These are phyloP conservation scores for Didymosphaeria variabile DNA, from an alignment of 2,329 filamentous ascomycete genomes.

Conservation along the genomic window DNA sequence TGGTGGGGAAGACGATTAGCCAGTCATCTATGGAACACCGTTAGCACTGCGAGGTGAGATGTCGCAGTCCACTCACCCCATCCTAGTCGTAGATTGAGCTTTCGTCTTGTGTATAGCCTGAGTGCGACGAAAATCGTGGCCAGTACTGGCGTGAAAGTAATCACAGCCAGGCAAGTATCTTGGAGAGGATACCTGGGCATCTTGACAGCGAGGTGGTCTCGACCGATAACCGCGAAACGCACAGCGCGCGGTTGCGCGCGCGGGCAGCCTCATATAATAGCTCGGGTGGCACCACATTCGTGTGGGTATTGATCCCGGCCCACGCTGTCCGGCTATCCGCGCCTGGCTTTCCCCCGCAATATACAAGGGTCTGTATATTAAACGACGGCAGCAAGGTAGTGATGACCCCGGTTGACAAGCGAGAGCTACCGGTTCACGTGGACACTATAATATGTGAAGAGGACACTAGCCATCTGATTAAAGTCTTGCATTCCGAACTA, in stretches of 20 bases:
- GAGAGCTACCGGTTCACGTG: conserved; percentile 21
- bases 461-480: conserved; percentile 19
- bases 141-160: conserved; percentile 44
- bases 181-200: conserved; percentile 51
- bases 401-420: conserved; percentile 22
- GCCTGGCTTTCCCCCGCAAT: conserved; percentile 24
- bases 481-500: conserved; percentile 20
- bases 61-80: conserved; percentile 40
- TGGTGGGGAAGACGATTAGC: conserved; percentile 46
- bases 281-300: conserved; percentile 20
- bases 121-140: conserved; percentile 46
- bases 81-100: conserved; percentile 46
- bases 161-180: conserved; percentile 49
- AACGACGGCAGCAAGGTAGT: conserved; percentile 24
- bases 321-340: conserved; percentile 21
- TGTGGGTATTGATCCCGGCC: conserved; percentile 22
- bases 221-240: conserved; percentile 39
- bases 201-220: conserved; percentile 35
- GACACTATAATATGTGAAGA: conserved; percentile 21
- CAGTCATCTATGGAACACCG: conserved; percentile 45
- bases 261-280: conserved; percentile 41
- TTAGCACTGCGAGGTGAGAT: conserved; percentile 28
- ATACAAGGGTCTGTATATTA: conserved; percentile 24
- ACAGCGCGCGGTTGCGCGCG: conserved; percentile 39
- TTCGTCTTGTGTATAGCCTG: conserved; percentile 49